Percentiles rank a stretch among this genome's conserved stretches.
Evolutionary conservation across 1,139 yeast species (phyloP).

Genomic region (Suhomyces terraborum): DNA sequence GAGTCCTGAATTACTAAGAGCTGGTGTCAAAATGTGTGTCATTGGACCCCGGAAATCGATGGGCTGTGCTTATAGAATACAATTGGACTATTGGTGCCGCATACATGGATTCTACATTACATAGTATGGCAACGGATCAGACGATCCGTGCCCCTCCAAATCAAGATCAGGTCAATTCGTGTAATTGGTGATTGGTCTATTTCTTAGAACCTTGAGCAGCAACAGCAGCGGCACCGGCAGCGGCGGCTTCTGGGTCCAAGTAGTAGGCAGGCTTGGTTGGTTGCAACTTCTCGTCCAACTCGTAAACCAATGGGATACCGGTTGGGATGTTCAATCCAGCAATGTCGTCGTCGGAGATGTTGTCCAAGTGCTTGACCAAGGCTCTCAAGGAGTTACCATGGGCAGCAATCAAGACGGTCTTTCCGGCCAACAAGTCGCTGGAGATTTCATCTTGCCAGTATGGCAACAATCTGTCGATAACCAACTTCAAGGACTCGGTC

Average conservation of each 20-base stretch:
- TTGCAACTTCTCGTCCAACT: constrained; percentile 82
- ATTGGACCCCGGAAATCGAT: too few relatives aligned
- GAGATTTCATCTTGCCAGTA: constrained; percentile 97
- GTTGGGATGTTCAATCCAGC: constrained; percentile 97
- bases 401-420: constrained; percentile 92
- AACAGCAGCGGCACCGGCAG: constrained; percentile 99
- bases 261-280: constrained; percentile 94
- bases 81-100: too few relatives aligned
- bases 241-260: constrained; percentile 99
- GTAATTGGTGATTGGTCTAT: constrained; percentile 19
- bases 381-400: constrained; percentile 99
- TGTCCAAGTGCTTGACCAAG: constrained; percentile 93
- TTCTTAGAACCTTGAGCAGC: constrained; percentile 86
- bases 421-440: constrained; percentile 78
- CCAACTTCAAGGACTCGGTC: constrained; percentile 93
- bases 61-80: too few relatives aligned
- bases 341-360: constrained; percentile 88
- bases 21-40: too few relatives aligned
- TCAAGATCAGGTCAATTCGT: not conserved
- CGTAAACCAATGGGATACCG: constrained; percentile 98
- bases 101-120: too few relatives aligned
- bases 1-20: too few relatives aligned
- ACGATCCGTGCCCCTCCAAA: too few relatives aligned
- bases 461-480: constrained; percentile 95
- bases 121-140: too few relatives aligned